A percentile compares a stretch with the other conserved stretches of the same genome.
Evolutionary conservation across 345 rosid genomes (phyloP).

Genomic region (Dipteronia dyeriana): DNA sequence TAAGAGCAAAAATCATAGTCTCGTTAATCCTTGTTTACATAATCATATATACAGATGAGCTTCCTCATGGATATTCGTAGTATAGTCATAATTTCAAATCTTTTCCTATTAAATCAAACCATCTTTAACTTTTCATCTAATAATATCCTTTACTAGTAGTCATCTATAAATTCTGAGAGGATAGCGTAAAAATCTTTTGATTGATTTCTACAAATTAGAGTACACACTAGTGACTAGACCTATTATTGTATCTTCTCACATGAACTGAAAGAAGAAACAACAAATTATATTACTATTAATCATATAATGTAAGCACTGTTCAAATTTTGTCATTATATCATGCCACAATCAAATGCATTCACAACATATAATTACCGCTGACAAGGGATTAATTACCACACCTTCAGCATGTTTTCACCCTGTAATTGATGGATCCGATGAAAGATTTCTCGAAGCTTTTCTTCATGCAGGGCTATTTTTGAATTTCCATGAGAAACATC

Average conservation of each 20-base stretch:
- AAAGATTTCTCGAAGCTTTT: conserved; percentile 61
- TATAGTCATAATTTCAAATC: not conserved
- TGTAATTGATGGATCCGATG: conserved; percentile 57
- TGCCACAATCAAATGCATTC: not conserved
- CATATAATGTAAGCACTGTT: too few species aligned
- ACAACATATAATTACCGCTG: not conserved
- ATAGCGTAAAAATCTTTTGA: too few species aligned
- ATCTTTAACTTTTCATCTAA: not conserved
- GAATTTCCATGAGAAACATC: conserved; percentile 31
- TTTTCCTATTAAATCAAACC: not conserved
- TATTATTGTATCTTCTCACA: too few species aligned
- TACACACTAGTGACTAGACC: too few species aligned
- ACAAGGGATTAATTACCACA: conserved; percentile 23
- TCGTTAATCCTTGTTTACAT: not conserved
- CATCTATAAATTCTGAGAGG: too few species aligned
- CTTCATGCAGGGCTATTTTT: conserved; percentile 43
- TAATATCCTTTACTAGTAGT: too few species aligned
- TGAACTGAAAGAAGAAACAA: too few species aligned
- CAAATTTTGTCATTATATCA: not conserved
- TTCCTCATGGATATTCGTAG: not conserved
- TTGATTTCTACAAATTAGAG: too few species aligned
- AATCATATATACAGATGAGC: not conserved
- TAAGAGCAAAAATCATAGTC: not conserved
- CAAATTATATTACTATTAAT: too few species aligned
- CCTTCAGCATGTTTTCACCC: conserved; percentile 60